A percentile compares a stretch with the other conserved stretches of the same genome.
Conservation (phyloP, 495 filamentous ascomycete species). For the Durotheca rogersii region DNA sequence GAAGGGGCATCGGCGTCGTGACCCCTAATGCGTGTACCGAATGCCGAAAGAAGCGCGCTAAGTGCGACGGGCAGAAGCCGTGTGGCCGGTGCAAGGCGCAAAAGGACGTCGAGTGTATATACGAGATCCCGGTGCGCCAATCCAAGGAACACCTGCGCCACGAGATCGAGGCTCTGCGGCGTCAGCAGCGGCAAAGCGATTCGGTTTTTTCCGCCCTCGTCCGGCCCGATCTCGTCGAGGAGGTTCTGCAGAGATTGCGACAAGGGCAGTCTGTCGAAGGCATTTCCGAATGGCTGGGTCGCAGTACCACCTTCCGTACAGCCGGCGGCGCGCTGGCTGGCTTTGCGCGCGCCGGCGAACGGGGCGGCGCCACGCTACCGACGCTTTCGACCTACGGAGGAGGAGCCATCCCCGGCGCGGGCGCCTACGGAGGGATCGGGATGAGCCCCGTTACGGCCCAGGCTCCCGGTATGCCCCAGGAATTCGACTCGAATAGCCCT, state of each 20-base stretch:
- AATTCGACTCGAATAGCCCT: conserved; percentile 41
- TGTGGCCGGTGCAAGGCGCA: conserved; percentile 52
- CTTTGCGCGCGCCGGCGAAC: conserved; percentile 22
- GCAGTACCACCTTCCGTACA: conserved; percentile 18
- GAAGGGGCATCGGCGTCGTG: conserved; percentile 53
- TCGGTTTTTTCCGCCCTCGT: conserved; percentile 49
- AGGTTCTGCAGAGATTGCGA: conserved; percentile 49
- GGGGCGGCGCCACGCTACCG: conserved; percentile 23
- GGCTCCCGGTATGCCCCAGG: conserved; percentile 33
- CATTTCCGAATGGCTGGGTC: conserved; percentile 51
- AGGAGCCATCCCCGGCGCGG: conserved; percentile 19
- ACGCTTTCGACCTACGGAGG: conserved; percentile 28
- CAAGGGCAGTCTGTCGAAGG: conserved; percentile 50
- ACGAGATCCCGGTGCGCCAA: conserved; percentile 55
- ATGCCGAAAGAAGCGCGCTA: conserved; percentile 59
- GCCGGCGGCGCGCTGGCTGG: conserved; percentile 14
- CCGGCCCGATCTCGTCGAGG: conserved; percentile 46
- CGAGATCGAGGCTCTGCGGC: conserved; percentile 54
- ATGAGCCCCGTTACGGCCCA: conserved; percentile 24
- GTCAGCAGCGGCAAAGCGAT: conserved; percentile 47
- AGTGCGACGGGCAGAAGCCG: conserved; percentile 57
- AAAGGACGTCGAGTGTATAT: conserved; percentile 51
- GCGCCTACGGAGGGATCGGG: conserved; percentile 21
- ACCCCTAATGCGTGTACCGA: conserved; percentile 59
- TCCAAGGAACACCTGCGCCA: conserved; percentile 55